A percentile compares a stretch with the other conserved stretches of the same genome.
Conservation (phyloP, 2,329 filamentous ascomycete genomes). For the Escovopsis sp. region DNA sequence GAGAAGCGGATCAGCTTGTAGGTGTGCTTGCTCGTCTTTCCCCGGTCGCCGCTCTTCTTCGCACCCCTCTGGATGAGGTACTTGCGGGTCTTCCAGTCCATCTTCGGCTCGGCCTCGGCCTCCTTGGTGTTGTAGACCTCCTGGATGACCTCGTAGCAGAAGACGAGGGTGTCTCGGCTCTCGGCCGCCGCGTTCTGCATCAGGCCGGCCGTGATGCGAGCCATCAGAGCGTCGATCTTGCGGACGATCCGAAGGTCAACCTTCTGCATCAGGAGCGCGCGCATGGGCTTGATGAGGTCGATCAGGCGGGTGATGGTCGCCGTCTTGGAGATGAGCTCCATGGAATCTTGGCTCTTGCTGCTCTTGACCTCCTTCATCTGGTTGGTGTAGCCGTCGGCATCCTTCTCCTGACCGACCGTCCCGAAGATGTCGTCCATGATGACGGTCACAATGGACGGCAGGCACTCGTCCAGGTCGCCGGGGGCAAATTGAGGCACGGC, state of each 20-base stretch:
- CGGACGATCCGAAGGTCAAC: slow-evolving; percentile 69
- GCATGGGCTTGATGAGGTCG: slow-evolving; percentile 64
- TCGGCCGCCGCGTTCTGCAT: slow-evolving; percentile 67
- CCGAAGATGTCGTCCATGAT: slow-evolving; percentile 98
- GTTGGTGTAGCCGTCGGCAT: slow-evolving; percentile 86
- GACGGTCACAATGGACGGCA: slow-evolving; percentile 61
- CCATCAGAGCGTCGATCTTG: slow-evolving; percentile 81
- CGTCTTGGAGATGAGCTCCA: slow-evolving; percentile 79
- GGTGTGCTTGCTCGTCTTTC: slow-evolving; percentile 61
- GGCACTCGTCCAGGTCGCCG: slow-evolving; percentile 81
- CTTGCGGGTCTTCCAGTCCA: slow-evolving; percentile 49
- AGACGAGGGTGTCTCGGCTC: slow-evolving; percentile 71
- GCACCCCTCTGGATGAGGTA: slow-evolving; percentile 72
- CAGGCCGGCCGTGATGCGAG: slow-evolving; percentile 69
- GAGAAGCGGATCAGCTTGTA: slow-evolving; percentile 84
- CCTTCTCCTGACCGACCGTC: slow-evolving; percentile 83
- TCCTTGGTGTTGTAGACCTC: slow-evolving; percentile 59
- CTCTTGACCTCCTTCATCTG: slow-evolving; percentile 97
- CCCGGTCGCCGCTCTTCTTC: slow-evolving; percentile 57
- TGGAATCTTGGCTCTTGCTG: slow-evolving; percentile 95
- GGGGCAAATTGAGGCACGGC: slow-evolving; percentile 58
- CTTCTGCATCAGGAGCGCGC: slow-evolving; percentile 66
- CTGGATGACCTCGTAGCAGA: slow-evolving; percentile 89
- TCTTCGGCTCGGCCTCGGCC: slow-evolving; percentile 34
- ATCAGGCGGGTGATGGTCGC: slow-evolving; percentile 62